Evolutionary conservation across 2,329 filamentous ascomycete genomes (phyloP).

Genomic region (Exophiala sp.): DNA sequence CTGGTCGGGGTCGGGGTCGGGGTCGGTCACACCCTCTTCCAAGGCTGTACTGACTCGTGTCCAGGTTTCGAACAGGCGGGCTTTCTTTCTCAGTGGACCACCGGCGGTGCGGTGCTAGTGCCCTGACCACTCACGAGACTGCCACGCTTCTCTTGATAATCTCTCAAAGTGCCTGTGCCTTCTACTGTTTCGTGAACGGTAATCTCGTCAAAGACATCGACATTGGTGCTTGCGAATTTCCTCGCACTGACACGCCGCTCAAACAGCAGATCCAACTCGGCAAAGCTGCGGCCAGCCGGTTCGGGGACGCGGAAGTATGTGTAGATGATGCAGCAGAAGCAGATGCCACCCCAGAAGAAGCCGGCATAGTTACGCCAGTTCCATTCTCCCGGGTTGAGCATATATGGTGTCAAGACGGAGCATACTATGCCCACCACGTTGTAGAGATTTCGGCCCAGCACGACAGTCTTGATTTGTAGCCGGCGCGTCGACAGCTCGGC

Average conservation of each 20-base stretch:
- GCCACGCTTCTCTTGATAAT: conserved; percentile 9
- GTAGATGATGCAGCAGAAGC: conserved; percentile 74
- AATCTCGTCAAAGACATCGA: conserved; percentile 49
- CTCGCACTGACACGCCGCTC: conserved; percentile 65
- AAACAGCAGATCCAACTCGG: conserved; percentile 79
- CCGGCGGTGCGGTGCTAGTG: not conserved
- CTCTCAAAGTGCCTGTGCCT: conserved; percentile 10
- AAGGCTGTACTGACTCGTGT: too few relatives aligned
- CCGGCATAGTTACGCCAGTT: conserved; percentile 82
- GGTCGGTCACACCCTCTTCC: too few relatives aligned
- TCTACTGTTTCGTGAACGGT: conserved; percentile 18
- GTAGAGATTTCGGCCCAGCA: conserved; percentile 73
- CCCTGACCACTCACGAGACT: conserved; percentile 8
- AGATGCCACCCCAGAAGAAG: conserved; percentile 81
- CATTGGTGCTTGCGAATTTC: conserved; percentile 58
- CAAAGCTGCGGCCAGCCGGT: conserved; percentile 72
- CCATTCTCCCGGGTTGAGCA: conserved; percentile 79
- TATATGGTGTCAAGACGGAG: conserved; percentile 79
- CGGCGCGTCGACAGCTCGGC: conserved; percentile 75
- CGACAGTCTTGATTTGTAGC: conserved; percentile 85
- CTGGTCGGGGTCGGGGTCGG: too few relatives aligned
- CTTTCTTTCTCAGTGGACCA: conserved; percentile 1
- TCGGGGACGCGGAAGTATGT: conserved; percentile 77
- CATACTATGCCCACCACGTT: conserved; percentile 78
- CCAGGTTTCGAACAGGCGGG: too few relatives aligned